Evolutionary conservation across 1,139 yeast genomes (phyloP).

Genomic region (Scheffersomyces quercinus): DNA sequence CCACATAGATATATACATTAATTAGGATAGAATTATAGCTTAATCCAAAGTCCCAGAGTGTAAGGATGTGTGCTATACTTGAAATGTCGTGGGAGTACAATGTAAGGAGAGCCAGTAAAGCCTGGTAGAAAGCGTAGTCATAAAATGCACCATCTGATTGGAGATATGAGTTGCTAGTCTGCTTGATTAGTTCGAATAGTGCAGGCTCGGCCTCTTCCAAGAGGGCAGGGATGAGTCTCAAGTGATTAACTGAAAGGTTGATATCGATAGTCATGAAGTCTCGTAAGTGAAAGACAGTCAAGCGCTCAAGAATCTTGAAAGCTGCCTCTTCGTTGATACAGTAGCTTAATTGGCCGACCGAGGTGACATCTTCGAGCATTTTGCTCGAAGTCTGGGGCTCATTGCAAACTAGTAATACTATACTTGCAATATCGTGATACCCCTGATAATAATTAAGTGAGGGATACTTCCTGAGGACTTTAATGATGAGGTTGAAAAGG

Average conservation of each 20-base stretch:
- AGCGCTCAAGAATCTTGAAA: slow-evolving; percentile 50
- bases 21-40: slow-evolving; percentile 46
- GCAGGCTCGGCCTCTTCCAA: slow-evolving; percentile 50
- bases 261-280: slow-evolving; percentile 83
- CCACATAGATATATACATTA: slow-evolving; percentile 56
- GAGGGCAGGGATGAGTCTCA: slow-evolving; percentile 64
- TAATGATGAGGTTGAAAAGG: slow-evolving; percentile 50
- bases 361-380: slow-evolving; percentile 3
- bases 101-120: slow-evolving; percentile 76
- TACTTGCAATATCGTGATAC: slow-evolving; percentile 80
- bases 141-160: slow-evolving; percentile 30
- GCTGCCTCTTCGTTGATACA: slow-evolving; percentile 39
- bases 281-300: slow-evolving; percentile 66
- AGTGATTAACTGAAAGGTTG: slow-evolving; percentile 63
- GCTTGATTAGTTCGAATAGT: slow-evolving; percentile 50
- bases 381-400: slow-evolving; percentile 14
- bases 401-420: slow-evolving; percentile 57
- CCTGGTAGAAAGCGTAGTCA: slow-evolving; percentile 54
- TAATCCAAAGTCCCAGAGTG: slow-evolving; percentile 64
- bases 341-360: slow-evolving; percentile 3
- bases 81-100: slow-evolving; percentile 73
- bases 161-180: slow-evolving; percentile 30
- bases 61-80: slow-evolving; percentile 48
- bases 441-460: slow-evolving; percentile 83
- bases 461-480: slow-evolving; percentile 62